Conservation (phyloP, 2,329 filamentous ascomycete genomes). For the Colletotrichum plurivorum region DNA sequence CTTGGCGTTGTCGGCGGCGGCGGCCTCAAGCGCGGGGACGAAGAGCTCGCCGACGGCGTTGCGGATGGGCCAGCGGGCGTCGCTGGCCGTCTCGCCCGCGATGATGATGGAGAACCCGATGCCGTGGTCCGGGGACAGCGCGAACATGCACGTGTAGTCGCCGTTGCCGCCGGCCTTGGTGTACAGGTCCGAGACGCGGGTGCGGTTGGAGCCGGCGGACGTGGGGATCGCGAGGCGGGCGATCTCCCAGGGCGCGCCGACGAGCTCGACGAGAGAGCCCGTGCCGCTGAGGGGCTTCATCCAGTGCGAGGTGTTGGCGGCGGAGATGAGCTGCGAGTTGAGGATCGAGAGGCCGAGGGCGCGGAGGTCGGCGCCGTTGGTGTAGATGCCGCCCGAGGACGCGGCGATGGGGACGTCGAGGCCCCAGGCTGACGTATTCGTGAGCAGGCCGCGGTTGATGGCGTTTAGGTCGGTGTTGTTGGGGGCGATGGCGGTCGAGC, state of each 20-base stretch:
- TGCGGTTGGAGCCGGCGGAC: conserved; percentile 42
- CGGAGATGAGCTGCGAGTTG: no score
- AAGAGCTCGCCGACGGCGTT: conserved; percentile 41
- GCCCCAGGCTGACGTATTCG: no score
- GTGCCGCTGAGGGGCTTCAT: conserved; percentile 43
- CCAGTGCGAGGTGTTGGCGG: conserved; percentile 32
- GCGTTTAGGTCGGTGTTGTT: no score
- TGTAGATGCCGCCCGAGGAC: no score
- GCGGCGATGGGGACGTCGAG: no score
- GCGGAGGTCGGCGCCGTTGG: no score
- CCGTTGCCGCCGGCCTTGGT: conserved; percentile 45
- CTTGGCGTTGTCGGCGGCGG: conserved; percentile 41
- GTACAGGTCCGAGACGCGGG: conserved; percentile 48
- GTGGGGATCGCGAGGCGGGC: conserved; percentile 37
- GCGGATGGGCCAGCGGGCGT: conserved; percentile 29
- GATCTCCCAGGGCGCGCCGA: conserved; percentile 45
- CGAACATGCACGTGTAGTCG: conserved; percentile 42
- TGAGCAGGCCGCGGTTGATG: no score
- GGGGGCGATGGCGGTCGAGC: no score
- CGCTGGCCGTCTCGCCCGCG: no score
- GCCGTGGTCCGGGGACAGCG: no score
- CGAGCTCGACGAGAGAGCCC: conserved; percentile 27
- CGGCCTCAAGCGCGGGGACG: conserved; percentile 43
- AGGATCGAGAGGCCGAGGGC: no score
- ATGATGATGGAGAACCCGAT: no score